phyloP scores from a whole-genome alignment of 306 rosid species.

The Carpinus fangiana region DNA sequence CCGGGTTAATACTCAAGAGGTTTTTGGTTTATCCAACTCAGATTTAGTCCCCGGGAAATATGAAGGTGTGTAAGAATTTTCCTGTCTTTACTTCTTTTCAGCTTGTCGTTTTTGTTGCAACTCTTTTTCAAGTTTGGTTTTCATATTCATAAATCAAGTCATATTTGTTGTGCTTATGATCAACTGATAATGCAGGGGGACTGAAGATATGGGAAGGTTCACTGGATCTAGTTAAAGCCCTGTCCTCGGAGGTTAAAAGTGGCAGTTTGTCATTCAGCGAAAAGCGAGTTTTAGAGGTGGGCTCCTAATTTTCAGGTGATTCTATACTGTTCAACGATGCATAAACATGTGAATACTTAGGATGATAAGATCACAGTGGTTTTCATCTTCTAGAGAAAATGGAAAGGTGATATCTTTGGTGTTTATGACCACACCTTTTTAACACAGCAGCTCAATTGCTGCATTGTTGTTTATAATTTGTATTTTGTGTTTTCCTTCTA shows the following conservation, averaged over 20 bases:
- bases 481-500: neutral
- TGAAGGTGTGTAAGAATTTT: constrained; percentile 53
- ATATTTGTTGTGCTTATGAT: neutral
- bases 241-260: constrained; percentile 49
- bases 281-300: constrained; percentile 87
- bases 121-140: neutral
- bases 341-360: neutral
- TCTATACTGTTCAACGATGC: constrained; percentile 7
- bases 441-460: neutral
- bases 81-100: constrained; percentile 13
- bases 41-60: constrained; percentile 93
- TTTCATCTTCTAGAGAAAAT: neutral
- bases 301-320: constrained; percentile 41
- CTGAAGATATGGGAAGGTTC: constrained; percentile 95
- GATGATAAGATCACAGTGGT: neutral
- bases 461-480: neutral
- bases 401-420: neutral
- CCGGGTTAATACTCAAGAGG: constrained; percentile 74
- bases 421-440: neutral
- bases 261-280: constrained; percentile 51
- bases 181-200: constrained; percentile 51
- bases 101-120: neutral
- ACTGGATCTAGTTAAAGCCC: constrained; percentile 76
- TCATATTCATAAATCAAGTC: neutral
- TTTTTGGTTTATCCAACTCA: constrained; percentile 83